Percentiles rank a stretch among this genome's conserved stretches.
Conservation (phyloP, 192 early-diverging fungal species). For the Cetraspora pellucida region DNA sequence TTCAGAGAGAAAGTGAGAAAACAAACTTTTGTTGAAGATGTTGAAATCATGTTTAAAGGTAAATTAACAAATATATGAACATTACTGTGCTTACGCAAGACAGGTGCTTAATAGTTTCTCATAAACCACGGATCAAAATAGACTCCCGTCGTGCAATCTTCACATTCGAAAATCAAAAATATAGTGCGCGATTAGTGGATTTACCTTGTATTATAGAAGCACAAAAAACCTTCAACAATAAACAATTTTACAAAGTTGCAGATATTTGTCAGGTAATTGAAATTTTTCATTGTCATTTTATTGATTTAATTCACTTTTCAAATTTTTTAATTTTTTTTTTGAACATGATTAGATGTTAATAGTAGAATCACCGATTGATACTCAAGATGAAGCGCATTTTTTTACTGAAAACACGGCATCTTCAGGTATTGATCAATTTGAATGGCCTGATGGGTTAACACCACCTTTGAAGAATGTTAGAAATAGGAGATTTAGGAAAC, state of each 20-base stretch:
- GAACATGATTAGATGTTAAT: slow-evolving; percentile 55
- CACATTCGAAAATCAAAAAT: slow-evolving; percentile 53
- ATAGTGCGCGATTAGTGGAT: slow-evolving; percentile 74
- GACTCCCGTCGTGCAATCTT: slow-evolving; percentile 65
- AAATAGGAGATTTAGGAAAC: slow-evolving; percentile 79
- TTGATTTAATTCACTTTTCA: background rate
- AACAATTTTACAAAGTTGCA: slow-evolving; percentile 83
- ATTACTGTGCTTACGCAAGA: background rate
- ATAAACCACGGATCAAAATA: slow-evolving; percentile 20
- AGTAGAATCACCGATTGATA: slow-evolving; percentile 44
- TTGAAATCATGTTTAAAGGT: slow-evolving; percentile 45
- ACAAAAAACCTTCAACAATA: slow-evolving; percentile 83
- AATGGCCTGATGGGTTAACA: slow-evolving; percentile 79
- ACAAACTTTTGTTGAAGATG: background rate
- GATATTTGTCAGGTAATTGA: slow-evolving; percentile 78
- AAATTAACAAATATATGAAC: background rate
- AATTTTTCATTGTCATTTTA: background rate
- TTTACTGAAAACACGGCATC: slow-evolving; percentile 14
- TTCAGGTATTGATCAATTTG: slow-evolving; percentile 56
- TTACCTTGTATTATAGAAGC: slow-evolving; percentile 85
- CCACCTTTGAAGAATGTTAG: slow-evolving; percentile 74
- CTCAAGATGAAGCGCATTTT: slow-evolving; percentile 4
- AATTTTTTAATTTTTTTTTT: background rate
- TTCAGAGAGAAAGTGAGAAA: slow-evolving; percentile 40
- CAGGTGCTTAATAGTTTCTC: background rate